Evolutionary conservation across 2,329 filamentous ascomycete species (phyloP).

Genomic region (Dichotomopilus funicola): DNA sequence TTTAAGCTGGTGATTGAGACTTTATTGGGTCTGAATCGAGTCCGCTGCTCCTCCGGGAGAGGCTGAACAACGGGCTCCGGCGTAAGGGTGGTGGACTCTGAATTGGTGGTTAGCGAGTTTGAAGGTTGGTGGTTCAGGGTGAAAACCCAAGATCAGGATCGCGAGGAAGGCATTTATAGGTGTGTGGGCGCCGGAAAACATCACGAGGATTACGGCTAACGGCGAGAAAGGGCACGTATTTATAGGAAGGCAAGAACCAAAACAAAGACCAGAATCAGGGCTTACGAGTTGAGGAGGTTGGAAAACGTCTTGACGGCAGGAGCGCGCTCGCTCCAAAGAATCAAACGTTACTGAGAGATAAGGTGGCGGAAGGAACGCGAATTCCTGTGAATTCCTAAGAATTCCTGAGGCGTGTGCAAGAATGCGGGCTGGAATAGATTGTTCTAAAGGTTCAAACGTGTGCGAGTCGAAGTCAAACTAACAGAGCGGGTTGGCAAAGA

Average conservation of each 20-base stretch:
- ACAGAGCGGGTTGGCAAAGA: constrained; percentile 1
- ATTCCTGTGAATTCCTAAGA: neutral
- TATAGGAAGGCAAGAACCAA: too few species aligned
- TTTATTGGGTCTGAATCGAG: constrained; percentile 54
- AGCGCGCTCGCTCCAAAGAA: constrained; percentile 47
- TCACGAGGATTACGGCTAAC: too few species aligned
- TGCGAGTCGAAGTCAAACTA: neutral
- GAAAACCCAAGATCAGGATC: too few species aligned
- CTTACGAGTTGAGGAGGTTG: constrained; percentile 95
- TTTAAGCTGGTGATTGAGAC: constrained; percentile 23
- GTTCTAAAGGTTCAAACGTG: neutral
- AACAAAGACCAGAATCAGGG: too few species aligned
- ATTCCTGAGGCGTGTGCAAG: too few species aligned
- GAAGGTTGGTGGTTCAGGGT: too few species aligned
- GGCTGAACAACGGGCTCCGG: constrained; percentile 90
- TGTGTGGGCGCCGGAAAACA: neutral
- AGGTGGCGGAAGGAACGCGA: neutral
- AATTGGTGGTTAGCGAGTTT: constrained; percentile 7
- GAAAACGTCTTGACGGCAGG: constrained; percentile 88
- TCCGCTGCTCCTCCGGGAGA: constrained; percentile 76
- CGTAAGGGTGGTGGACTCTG: constrained; percentile 92
- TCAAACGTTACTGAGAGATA: constrained; percentile 4
- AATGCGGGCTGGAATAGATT: neutral
- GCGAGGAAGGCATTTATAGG: neutral
- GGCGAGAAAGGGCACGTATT: too few species aligned